Conservation (phyloP, 1,284 basidiomycete genomes). For the Leccinum pachyderme region DNA sequence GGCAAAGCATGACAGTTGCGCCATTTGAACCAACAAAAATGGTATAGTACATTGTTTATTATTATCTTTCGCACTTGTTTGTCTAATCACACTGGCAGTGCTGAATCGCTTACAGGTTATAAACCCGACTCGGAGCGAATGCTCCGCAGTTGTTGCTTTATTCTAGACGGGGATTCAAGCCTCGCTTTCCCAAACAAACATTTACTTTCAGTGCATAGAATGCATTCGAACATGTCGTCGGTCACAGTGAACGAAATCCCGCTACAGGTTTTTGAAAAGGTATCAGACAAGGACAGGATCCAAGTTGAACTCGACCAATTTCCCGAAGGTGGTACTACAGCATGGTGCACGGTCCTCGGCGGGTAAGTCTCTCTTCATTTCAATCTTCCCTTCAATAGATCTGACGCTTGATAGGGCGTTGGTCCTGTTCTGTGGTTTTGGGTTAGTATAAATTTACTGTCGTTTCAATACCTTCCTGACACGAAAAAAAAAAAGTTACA, state of each 20-base stretch:
- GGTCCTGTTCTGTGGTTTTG: background rate
- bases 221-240: conserved; percentile 3
- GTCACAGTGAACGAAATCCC: background rate
- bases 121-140: background rate
- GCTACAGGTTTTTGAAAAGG: background rate
- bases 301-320: conserved; percentile 10
- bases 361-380: conserved; percentile 13
- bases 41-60: background rate
- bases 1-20: background rate
- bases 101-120: background rate
- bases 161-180: background rate
- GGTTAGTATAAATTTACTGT: background rate
- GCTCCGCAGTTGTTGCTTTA: background rate
- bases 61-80: background rate
- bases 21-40: background rate
- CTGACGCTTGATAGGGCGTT: conserved; percentile 16
- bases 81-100: background rate
- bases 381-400: background rate
- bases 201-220: background rate
- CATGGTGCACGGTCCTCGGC: conserved; percentile 28
- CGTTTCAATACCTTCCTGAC: background rate
- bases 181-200: background rate
- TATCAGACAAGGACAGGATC: background rate
- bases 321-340: conserved; percentile 27
- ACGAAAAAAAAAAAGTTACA: conserved; percentile 20